These are phyloP conservation scores for Coemansia sp. DNA, from an alignment of 192 early-diverging fungal genomes.

Conservation along the genomic window DNA sequence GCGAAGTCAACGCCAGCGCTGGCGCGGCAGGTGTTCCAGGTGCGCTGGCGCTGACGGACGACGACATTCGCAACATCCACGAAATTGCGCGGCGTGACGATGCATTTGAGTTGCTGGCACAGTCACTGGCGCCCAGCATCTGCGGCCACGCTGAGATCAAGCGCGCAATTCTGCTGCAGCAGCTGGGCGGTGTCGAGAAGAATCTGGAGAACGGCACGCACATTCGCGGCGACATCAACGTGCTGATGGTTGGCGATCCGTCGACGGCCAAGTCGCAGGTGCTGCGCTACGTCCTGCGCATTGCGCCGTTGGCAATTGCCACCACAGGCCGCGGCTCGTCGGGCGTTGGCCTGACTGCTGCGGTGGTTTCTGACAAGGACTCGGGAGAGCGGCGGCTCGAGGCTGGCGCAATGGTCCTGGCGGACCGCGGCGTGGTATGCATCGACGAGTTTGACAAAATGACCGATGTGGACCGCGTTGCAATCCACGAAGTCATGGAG, in stretches of 20 bases:
- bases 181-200: slow-evolving; percentile 91
- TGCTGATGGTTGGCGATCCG: slow-evolving; percentile 97
- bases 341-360: slow-evolving; percentile 96
- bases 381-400: slow-evolving; percentile 91
- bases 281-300: slow-evolving; percentile 89
- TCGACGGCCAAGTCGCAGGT: slow-evolving; percentile 99
- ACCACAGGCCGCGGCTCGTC: slow-evolving; percentile 96
- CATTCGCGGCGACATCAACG: slow-evolving; percentile 96
- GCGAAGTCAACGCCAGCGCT: slow-evolving; percentile 24
- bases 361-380: slow-evolving; percentile 92
- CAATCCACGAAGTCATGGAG: slow-evolving; percentile 99
- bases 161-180: slow-evolving; percentile 84
- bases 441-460: slow-evolving; percentile 99
- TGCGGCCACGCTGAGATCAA: slow-evolving; percentile 94
- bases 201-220: slow-evolving; percentile 93
- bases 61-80: slow-evolving; percentile 83
- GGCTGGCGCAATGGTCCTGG: slow-evolving; percentile 98
- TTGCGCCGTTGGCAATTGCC: slow-evolving; percentile 92
- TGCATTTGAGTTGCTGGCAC: slow-evolving; percentile 75
- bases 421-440: slow-evolving; percentile 94
- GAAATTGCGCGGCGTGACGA: slow-evolving; percentile 65
- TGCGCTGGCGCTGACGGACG: slow-evolving; percentile 69
- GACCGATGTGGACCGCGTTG: slow-evolving; percentile 93
- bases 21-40: slow-evolving; percentile 41
- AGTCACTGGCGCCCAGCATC: slow-evolving; percentile 85